Evolutionary conservation across 306 rosid species (phyloP).

Genomic region (Hylodesmum podocarpum): DNA sequence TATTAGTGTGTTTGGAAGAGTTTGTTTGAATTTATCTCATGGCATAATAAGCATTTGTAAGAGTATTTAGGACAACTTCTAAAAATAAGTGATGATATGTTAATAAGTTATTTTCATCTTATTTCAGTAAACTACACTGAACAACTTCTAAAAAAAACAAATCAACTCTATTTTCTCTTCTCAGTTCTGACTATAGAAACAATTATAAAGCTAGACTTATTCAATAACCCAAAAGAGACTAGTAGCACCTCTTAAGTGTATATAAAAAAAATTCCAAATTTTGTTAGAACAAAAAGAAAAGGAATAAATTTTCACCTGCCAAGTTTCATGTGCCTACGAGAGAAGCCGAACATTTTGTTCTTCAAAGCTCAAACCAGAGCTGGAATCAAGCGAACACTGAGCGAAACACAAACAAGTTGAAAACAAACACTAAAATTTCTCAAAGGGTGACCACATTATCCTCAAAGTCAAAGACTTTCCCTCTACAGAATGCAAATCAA

Average conservation of each 20-base stretch:
- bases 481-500: neutral
- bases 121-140: neutral
- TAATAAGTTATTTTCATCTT: neutral
- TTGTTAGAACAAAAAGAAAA: neutral
- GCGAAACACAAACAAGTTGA: constrained; percentile 7
- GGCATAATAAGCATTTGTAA: neutral
- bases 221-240: neutral
- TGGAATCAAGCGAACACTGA: neutral
- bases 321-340: constrained; percentile 84
- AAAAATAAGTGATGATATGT: neutral
- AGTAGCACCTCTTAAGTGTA: neutral
- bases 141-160: neutral
- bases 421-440: constrained; percentile 3
- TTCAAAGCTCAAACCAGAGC: constrained; percentile 16
- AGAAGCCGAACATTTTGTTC: constrained; percentile 76
- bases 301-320: constrained; percentile 56
- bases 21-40: neutral
- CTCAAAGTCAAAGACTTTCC: constrained; percentile 1
- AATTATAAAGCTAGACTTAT: too few species aligned
- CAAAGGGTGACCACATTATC: constrained; percentile 22
- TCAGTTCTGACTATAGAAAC: too few species aligned
- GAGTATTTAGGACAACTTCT: neutral
- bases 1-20: neutral
- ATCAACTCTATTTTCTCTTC: too few species aligned
- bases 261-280: neutral